A percentile compares a stretch with the other conserved stretches of the same genome.
Evolutionary conservation across 768 basidiomycete genomes (phyloP).

Genomic region (Macrolepiota fuliginosa): DNA sequence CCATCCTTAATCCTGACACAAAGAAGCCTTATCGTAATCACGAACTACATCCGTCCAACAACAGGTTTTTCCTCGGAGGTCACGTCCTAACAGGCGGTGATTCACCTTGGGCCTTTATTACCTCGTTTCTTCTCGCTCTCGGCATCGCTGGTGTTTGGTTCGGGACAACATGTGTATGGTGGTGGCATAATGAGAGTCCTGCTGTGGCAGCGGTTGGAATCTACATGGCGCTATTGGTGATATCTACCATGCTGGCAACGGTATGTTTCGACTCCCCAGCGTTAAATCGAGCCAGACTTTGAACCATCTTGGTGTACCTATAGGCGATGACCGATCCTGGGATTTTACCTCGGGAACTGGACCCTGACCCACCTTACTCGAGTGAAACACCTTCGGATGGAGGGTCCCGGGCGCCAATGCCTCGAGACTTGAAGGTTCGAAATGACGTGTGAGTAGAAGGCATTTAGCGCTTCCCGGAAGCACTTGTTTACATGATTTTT

Average conservation of each 20-base stretch:
- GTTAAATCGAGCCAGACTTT: constrained; percentile 3
- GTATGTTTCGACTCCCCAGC: constrained; percentile 36
- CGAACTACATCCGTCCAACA: constrained; percentile 66
- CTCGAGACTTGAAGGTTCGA: constrained; percentile 79
- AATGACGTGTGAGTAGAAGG: constrained; percentile 60
- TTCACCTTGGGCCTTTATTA: constrained; percentile 77
- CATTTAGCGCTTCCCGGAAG: not conserved
- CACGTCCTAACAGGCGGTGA: constrained; percentile 83
- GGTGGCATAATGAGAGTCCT: constrained; percentile 80
- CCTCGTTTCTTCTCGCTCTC: constrained; percentile 57
- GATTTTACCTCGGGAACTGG: constrained; percentile 84
- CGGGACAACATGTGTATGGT: constrained; percentile 83
- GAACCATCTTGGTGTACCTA: constrained; percentile 4
- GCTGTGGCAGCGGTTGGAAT: constrained; percentile 54
- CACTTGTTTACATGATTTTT: not conserved
- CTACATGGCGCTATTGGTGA: constrained; percentile 57
- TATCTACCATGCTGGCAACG: constrained; percentile 76
- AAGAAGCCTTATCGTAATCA: constrained; percentile 52
- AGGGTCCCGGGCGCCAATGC: constrained; percentile 61
- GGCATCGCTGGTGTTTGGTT: constrained; percentile 81
- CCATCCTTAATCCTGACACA: constrained; percentile 33
- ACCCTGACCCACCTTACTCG: constrained; percentile 81
- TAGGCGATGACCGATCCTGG: constrained; percentile 84
- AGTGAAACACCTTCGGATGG: constrained; percentile 62
- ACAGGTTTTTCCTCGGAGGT: constrained; percentile 74